Evolutionary conservation across 1,139 yeast species (phyloP).

Genomic region (Debaryomycetaceae sp.): DNA sequence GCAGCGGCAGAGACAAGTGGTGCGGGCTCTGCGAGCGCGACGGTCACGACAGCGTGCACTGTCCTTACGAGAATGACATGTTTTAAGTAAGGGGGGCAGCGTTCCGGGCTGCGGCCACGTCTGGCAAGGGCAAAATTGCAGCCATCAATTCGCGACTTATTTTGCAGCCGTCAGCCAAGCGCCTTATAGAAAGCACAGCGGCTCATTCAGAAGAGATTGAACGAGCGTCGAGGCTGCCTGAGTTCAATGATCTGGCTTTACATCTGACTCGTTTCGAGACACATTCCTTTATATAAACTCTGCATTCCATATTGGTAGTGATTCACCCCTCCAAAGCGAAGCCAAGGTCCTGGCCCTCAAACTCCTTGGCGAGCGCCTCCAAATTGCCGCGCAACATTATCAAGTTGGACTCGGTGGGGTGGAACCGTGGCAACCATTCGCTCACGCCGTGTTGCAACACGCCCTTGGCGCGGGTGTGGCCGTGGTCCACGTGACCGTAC

Average conservation of each 20-base stretch:
- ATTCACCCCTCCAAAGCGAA: conserved; percentile 42
- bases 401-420: conserved; percentile 35
- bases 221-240: too few species aligned
- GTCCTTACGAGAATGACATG: conserved; percentile 75
- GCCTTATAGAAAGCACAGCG: too few species aligned
- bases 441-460: conserved; percentile 54
- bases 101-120: too few species aligned
- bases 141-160: too few species aligned
- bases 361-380: conserved; percentile 32
- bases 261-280: not conserved
- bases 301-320: not conserved
- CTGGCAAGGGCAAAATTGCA: too few species aligned
- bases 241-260: not conserved
- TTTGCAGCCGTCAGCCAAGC: too few species aligned
- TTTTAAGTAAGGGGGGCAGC: too few species aligned
- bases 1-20: conserved; percentile 76
- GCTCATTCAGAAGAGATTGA: too few species aligned
- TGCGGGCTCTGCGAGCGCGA: conserved; percentile 89
- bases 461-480: conserved; percentile 45
- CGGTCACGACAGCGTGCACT: conserved; percentile 82
- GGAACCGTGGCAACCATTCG: conserved; percentile 43
- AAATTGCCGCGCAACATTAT: conserved; percentile 31
- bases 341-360: conserved; percentile 37
- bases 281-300: not conserved
- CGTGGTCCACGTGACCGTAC: conserved; percentile 45